phyloP scores from a whole-genome alignment of 2,329 filamentous ascomycete genomes.

The Ascochyta fabae region DNA sequence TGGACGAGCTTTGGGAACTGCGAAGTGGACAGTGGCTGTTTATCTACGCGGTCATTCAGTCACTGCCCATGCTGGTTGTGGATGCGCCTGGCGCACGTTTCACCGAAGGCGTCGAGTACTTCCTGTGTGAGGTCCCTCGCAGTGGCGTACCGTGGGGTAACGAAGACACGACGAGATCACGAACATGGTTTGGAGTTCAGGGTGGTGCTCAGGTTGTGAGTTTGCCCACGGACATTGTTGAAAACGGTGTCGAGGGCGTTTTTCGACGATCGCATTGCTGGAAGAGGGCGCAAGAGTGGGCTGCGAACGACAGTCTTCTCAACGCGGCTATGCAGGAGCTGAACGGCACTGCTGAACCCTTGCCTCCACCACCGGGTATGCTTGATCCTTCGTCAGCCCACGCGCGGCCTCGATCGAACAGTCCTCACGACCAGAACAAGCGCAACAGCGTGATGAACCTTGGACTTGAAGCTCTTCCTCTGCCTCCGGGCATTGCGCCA shows the following conservation, averaged over 20 bases:
- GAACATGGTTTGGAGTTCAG: conserved; percentile 77
- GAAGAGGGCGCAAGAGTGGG: conserved; percentile 69
- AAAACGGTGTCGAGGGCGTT: conserved; percentile 70
- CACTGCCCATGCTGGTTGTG: conserved; percentile 76
- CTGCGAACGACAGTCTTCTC: conserved; percentile 46
- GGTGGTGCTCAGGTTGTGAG: conserved; percentile 68
- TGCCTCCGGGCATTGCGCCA: conserved; percentile 53
- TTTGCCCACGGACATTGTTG: conserved; percentile 68
- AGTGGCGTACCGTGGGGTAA: conserved; percentile 76
- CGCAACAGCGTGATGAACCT: conserved; percentile 54
- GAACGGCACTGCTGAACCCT: conserved; percentile 35
- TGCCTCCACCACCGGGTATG: conserved; percentile 41
- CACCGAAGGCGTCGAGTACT: conserved; percentile 79
- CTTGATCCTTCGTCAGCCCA: conserved; percentile 29
- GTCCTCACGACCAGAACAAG: conserved; percentile 38
- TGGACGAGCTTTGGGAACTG: conserved; percentile 72
- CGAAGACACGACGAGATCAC: conserved; percentile 62
- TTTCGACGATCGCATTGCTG: conserved; percentile 75
- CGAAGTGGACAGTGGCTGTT: conserved; percentile 83
- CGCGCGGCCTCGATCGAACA: conserved; percentile 33
- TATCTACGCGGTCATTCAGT: conserved; percentile 78
- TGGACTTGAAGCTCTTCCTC: conserved; percentile 55
- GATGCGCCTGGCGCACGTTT: conserved; percentile 74
- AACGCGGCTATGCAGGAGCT: conserved; percentile 46
- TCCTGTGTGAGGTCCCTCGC: conserved; percentile 77